Evolutionary conservation across 345 rosid genomes (phyloP), one percentile per base, ranked within the genome.

Genomic region (Durio zibethinus): DNA sequence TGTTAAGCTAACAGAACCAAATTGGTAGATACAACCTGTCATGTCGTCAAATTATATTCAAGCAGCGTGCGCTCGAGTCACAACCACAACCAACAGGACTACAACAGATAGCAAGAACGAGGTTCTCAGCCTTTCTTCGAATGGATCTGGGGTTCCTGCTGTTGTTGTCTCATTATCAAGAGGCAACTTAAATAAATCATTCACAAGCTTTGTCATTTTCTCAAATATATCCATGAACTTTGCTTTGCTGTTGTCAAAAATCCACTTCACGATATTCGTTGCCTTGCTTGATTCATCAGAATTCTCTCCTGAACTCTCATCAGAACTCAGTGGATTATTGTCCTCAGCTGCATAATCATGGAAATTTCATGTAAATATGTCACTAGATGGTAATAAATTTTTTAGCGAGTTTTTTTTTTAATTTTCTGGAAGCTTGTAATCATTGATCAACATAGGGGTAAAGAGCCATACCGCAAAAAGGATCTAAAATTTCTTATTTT

Each of bases 61-160:
- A 78, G 85, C 89, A 74, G 76, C 78, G 5, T 60, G 76, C 63
- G 78, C 88, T 87, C 97, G 90, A 73, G 85, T 78, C 76, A 89
- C 89, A 11, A 86, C 89, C 84, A 96, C 97, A 11, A 91, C 74
- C 88, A 96, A 81, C 69, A 96, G 81, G 43, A 92, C 94, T 82
- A 90, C 74, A 27, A 91, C 77, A 4, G 97, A 77, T 15, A 96
- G 86, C 81, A 92, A 79, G 81, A 93, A 90, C 18, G 97, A 90
- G 72, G 83, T 80, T 61, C 90, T 86, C 76, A 96, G 86, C 84
- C 84, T 91, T 74, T 90, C 87, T 80, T 89, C 88, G 16, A 89
- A 83, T 4, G 76, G 43, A 4, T 76, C 85, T 2, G n/a, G 21
- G 25, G 66, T 62, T 61, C 63, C 83, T 54, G 78, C 68, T 23